Evolutionary conservation across 2,329 filamentous ascomycete genomes (phyloP).

Genomic region (Aspergillus candidus): DNA sequence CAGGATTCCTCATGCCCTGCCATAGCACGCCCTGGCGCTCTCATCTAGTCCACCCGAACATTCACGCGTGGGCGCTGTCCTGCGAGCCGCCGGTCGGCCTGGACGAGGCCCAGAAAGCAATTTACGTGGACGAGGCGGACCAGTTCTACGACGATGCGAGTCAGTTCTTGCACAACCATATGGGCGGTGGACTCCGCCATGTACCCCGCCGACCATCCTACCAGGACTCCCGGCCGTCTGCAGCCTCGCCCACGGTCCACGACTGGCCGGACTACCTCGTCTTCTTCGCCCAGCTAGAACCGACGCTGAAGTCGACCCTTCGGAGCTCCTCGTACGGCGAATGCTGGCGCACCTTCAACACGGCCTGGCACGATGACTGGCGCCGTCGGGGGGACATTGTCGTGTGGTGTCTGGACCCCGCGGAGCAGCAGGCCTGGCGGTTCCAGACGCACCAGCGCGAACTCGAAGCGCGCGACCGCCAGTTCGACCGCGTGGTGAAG

Average conservation of each 20-base stretch:
- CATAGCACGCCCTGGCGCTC: constrained; percentile 95
- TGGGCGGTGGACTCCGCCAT: constrained; percentile 33
- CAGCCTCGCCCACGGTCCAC: constrained; percentile 18
- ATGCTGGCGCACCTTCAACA: constrained; percentile 57
- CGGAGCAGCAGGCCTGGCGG: constrained; percentile 33
- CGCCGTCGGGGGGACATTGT: constrained; percentile 57
- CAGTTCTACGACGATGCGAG: constrained; percentile 69
- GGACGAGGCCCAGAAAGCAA: constrained; percentile 51
- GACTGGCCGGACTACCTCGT: constrained; percentile 45
- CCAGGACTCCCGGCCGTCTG: constrained; percentile 1
- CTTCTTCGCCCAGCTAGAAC: constrained; percentile 55
- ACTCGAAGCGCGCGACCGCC: constrained; percentile 22
- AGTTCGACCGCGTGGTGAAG: constrained; percentile 34
- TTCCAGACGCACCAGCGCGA: constrained; percentile 19
- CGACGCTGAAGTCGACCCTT: constrained; percentile 40
- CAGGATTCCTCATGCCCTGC: constrained; percentile 88
- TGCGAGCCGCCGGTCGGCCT: constrained; percentile 83
- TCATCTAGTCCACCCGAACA: constrained; percentile 67
- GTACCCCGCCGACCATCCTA: constrained; percentile 32
- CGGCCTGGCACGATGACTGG: constrained; percentile 57
- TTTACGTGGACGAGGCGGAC: constrained; percentile 84
- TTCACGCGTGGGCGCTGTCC: constrained; percentile 75
- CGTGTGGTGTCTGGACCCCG: constrained; percentile 49
- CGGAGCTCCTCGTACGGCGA: constrained; percentile 47
- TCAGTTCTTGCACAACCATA: constrained; percentile 54